Evolutionary conservation across 768 basidiomycete genomes (phyloP), one percentile per base, ranked within the genome.

Genomic region (Chalciporus chontae): DNA sequence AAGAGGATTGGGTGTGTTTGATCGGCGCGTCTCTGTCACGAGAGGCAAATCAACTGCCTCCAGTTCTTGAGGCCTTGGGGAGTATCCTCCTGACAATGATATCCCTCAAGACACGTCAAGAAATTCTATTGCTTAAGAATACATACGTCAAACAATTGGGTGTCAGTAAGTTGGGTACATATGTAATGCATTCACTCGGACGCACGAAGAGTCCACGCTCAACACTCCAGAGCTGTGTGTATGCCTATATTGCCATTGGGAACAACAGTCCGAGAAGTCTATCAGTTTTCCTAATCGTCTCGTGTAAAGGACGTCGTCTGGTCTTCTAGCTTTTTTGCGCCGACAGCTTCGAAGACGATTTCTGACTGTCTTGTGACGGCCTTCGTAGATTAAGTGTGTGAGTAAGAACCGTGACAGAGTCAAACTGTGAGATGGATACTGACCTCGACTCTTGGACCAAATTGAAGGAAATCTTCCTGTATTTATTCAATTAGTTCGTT

Each of bases 291-390:
- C 2, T n/a, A 8, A 19, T 34, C 37, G 14, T 43, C 47, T 27
- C 37, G 43, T 19, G 40, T 8, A n/a, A 54, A 45, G 8, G 48
- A 47, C 9, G 45, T n/a, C 15, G 15, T 36, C 13, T 15, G 57
- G 43, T 53, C 40, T 23, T 48, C 51, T 7, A 52, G 15, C 40
- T 54, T 64, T 29, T 58, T 64, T 17, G 18, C 41, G 29, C 40
- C 40, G 18, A 60, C 45, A 6, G 52, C 45, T 40, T 64, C 60
- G 27, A 62, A 62, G 10, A 54, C 27, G 23, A 64, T 50, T 8
- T 61, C 60, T 3, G 62, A 54, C 13, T 48, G 54, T 43, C 58
- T 54, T 17, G 55, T 32, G 29, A 8, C 36, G 31, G 37, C 47
- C 62, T 61, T 44, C 23, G 9, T 17, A 13, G 7, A 23, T 15